Evolutionary conservation across 2,329 filamentous ascomycete genomes (phyloP), one percentile per base, ranked within the genome.

Genomic region (Fusarium ramigenum): DNA sequence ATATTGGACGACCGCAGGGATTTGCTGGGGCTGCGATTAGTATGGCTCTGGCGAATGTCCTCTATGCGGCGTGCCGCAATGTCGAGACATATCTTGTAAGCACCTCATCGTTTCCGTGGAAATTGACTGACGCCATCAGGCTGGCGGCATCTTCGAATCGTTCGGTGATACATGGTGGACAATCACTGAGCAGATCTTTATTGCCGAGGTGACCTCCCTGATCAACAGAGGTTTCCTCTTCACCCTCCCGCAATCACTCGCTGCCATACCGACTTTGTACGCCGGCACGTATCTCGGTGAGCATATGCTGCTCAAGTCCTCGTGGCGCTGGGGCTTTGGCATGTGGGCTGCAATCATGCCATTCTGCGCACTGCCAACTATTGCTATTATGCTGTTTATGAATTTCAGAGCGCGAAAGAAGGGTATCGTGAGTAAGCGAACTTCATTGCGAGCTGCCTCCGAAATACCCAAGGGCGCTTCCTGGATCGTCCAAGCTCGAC

Each of bases 261-360:
- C 68, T 5, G 66, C 68, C 10, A 71, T 71, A 23, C 68, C 68
- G 0, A 66, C 68, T 4, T 63, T 71, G 2, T 71, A 71, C n/a
- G 66, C 44, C 4, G 68, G 68, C 10, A 69, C 68, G 4, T 70
- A 70, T 12, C 66, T 71, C 2, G 68, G 68, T 2, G 68, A 71
- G 39, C 66, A 71, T 15, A 70, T 71, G 42, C 44, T 71, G 9
- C 40, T 66, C 1, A 57, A 50, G 4, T 70, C 69, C 2, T 49
- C 61, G 1, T 71, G 69, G 66, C 59, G 69, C 44, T 61, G 66
- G 60, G 69, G 69, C 4, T 71, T 70, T 4, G 69, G 69, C 11
- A 71, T 71, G 57, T 71, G 69, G 69, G 28, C 69, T 14, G 64
- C 69, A 2, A 39, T 71, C 9, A 49, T 70, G 7, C 69, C 69